Percentiles rank a stretch among this genome's conserved stretches.
These are phyloP conservation scores for Fusarium chuoi DNA, from an alignment of 2,329 filamentous ascomycete species.

Conservation along the genomic window DNA sequence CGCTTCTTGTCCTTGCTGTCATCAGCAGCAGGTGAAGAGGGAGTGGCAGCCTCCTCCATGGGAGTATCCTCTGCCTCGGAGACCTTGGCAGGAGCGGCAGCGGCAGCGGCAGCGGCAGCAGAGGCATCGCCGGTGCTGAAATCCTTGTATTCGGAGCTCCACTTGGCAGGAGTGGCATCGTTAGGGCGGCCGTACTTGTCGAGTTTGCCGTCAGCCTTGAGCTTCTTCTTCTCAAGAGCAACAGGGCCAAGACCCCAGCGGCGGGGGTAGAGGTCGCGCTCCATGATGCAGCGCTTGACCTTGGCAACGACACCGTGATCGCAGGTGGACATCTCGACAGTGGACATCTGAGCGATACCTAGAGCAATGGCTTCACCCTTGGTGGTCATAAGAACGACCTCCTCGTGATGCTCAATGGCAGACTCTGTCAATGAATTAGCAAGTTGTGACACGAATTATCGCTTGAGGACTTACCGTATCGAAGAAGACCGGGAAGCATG, in stretches of 20 bases:
- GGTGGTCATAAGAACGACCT: conserved; percentile 97
- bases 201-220: conserved; percentile 97
- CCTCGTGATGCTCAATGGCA: conserved; percentile 92
- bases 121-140: conserved; percentile 70
- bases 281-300: conserved; percentile 99
- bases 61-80: conserved; percentile 52
- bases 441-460: conserved; percentile 12
- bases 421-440: conserved; percentile 67
- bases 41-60: conserved; percentile 49
- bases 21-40: conserved; percentile 56
- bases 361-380: conserved; percentile 99
- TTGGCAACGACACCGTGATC: conserved; percentile 98
- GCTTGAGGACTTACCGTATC: conserved; percentile 74
- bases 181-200: conserved; percentile 97
- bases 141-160: conserved; percentile 93
- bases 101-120: conserved; percentile 55
- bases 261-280: conserved; percentile 95
- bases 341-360: conserved; percentile 97
- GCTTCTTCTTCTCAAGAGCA: conserved; percentile 98
- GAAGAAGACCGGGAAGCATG: conserved; percentile 95
- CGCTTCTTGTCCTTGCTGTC: conserved; percentile 73
- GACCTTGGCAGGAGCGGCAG: conserved; percentile 54
- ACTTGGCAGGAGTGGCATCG: conserved; percentile 91
- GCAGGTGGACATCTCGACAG: conserved; percentile 94
- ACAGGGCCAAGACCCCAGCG: conserved; percentile 96